Base-by-base conservation (phyloP, 1,139 yeast species). In the Wickerhamomyces sp. region DNA sequence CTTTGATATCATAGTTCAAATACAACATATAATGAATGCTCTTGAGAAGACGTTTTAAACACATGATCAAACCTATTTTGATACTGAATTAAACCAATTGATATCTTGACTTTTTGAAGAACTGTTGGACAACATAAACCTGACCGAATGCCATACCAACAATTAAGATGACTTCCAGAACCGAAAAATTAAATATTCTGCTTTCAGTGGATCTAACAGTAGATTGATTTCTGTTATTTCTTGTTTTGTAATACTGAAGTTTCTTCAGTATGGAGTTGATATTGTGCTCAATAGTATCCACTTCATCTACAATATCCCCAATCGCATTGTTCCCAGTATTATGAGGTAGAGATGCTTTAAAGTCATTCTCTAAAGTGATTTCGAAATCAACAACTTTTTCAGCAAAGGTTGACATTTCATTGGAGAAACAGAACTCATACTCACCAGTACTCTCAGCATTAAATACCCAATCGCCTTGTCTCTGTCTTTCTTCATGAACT, bases 311-410 rank as follows among this genome's bases (percentile, higher is more conserved):
- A 80, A 86, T 73, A 49, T 74, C 76, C 57, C 82, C 80, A 45
- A 78, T 78, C 19, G 77, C 79, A 20, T 81, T 42, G 37, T 51
- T 45, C 35, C 45, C 48, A 24, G 47, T 49, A 31, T 36, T 44
- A 4, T 68, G 70, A 7, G 95, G 95, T 60, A 85, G 67, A 40
- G 67, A 62, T 7, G 95, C 94, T 54, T 71, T 75, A 61, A 81
- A 74, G 43, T 76, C 85, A 42, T 72, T 70, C 44, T 78, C 81
- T 42, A 74, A 65, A 42, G 72, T 75, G 55, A 92, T 76, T 59
- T 92, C 96, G 56, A 92, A 85, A 63, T 89, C 97, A 53, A 92
- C 83, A 43, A 84, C 81, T 65, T 90, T 90, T 56, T 86, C 94
- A 38, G 92, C 84, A 60, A 79, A 83, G 3, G 95, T 82, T 7